These are phyloP conservation scores for Arctium minus DNA, from an alignment of 129 eudicot genomes.

Conservation along the genomic window DNA sequence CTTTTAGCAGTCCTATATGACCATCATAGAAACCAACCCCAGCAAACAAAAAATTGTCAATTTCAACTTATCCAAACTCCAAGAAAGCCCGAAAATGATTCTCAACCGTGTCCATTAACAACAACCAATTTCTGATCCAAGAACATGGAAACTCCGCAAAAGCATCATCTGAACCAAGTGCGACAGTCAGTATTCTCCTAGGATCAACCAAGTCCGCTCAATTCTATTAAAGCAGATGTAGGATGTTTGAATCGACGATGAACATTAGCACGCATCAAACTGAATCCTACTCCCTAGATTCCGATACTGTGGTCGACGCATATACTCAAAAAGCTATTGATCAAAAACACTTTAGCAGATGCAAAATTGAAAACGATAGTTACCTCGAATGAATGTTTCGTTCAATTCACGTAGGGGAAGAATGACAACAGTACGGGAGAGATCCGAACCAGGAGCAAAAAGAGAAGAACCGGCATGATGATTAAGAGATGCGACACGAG, in stretches of 20 bases:
- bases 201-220: not conserved
- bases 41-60: not conserved
- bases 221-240: not conserved
- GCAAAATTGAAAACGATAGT: not conserved
- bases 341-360: not conserved
- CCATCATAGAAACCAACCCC: constrained; percentile 4
- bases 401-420: constrained; percentile 78
- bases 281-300: constrained; percentile 5
- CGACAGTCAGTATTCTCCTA: not conserved
- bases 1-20: not conserved
- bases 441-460: constrained; percentile 62
- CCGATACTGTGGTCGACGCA: not conserved
- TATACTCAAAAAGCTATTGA: not conserved
- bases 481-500: constrained; percentile 79
- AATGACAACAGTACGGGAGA: constrained; percentile 76
- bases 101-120: not conserved
- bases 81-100: not conserved
- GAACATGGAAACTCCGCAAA: not conserved
- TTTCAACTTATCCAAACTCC: constrained; percentile 3
- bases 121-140: not conserved
- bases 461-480: constrained; percentile 88
- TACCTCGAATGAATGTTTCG: constrained; percentile 65
- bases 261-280: not conserved
- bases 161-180: not conserved
- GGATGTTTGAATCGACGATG: not conserved